Evolutionary conservation across 345 rosid genomes (phyloP).

Genomic region (Streptanthus diversifolius): DNA sequence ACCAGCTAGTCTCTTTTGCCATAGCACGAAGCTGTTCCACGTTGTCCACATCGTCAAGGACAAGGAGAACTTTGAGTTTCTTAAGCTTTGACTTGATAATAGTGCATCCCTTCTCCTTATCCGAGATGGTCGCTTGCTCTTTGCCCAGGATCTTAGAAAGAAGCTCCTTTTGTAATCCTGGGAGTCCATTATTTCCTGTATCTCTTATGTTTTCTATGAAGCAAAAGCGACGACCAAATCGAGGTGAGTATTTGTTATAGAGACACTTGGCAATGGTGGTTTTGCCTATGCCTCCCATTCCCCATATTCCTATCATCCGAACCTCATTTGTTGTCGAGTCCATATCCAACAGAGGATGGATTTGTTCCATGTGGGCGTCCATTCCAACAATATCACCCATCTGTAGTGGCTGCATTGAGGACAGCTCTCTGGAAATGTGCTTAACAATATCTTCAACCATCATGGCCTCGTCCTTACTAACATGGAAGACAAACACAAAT

Average conservation of each 20-base stretch:
- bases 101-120: background rate
- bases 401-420: background rate
- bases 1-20: conserved; percentile 7
- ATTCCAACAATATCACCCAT: conserved; percentile 22
- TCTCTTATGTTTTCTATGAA: conserved; percentile 18
- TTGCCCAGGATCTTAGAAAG: background rate
- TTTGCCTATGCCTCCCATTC: conserved; percentile 34
- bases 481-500: background rate
- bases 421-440: background rate
- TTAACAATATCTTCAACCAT: conserved; percentile 19
- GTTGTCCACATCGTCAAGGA: conserved; percentile 7
- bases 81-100: background rate
- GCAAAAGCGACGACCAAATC: background rate
- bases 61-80: background rate
- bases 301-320: conserved; percentile 23
- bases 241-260: conserved; percentile 6
- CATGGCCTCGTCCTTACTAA: conserved; percentile 13
- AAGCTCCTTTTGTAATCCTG: background rate
- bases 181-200: background rate
- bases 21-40: background rate
- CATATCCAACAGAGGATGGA: background rate
- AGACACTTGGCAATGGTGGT: conserved; percentile 11
- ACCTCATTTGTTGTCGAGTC: conserved; percentile 4
- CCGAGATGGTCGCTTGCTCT: background rate
- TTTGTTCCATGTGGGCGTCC: background rate